These are phyloP conservation scores for Suillus paluster DNA, from an alignment of 768 basidiomycete species.

Conservation along the genomic window DNA sequence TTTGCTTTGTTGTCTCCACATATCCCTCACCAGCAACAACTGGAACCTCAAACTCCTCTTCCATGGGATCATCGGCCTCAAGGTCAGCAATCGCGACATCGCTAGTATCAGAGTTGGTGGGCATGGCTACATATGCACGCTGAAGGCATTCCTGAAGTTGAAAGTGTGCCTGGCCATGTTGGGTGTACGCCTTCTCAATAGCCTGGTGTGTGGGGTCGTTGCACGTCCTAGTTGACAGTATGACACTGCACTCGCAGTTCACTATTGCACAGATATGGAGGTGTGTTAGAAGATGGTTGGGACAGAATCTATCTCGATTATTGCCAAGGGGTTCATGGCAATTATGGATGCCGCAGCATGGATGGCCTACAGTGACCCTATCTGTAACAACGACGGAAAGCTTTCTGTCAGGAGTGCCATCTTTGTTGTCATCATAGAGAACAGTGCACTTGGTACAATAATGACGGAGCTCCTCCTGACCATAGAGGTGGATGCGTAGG, in stretches of 20 bases:
- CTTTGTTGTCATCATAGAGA: no score
- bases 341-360: conserved; percentile 14
- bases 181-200: conserved; percentile 18
- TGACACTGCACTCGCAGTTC: conserved; percentile 14
- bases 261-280: conserved; percentile 16
- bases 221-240: conserved; percentile 24
- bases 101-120: no score
- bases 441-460: no score
- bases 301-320: conserved; percentile 23
- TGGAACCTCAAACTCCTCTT: not conserved
- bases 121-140: conserved; percentile 15
- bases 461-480: no score
- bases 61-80: no score
- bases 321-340: conserved; percentile 18
- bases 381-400: conserved; percentile 25
- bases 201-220: conserved; percentile 22
- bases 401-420: conserved; percentile 11
- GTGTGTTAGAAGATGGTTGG: conserved; percentile 6
- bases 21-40: no score
- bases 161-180: conserved; percentile 20
- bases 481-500: no score
- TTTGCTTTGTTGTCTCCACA: conserved; percentile 7
- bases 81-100: no score
- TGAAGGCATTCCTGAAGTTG: conserved; percentile 32
- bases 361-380: conserved; percentile 20